These are phyloP conservation scores for Apophysomyces elegans DNA, from an alignment of 371 early-diverging fungal species.

Conservation along the genomic window DNA sequence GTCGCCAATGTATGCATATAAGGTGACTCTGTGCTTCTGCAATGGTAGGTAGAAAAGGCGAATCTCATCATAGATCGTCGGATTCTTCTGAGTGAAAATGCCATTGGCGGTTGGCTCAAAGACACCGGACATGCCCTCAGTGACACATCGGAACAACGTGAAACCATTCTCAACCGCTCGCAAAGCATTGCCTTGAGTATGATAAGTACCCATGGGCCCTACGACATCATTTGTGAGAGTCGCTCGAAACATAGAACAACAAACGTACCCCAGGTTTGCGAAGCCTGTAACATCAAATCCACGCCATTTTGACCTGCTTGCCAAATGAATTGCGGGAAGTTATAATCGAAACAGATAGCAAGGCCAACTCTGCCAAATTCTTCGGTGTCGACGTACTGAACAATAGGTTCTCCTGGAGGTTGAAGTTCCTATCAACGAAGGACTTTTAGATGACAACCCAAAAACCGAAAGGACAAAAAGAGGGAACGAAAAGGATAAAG, in stretches of 20 bases:
- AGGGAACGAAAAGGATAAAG: not conserved
- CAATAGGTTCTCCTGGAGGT: slow-evolving; percentile 42
- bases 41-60: slow-evolving; percentile 54
- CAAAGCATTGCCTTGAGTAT: slow-evolving; percentile 45
- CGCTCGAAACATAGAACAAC: not conserved
- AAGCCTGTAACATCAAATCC: slow-evolving; percentile 58
- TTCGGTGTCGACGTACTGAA: slow-evolving; percentile 50
- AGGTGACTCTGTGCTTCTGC: slow-evolving; percentile 41
- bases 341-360: slow-evolving; percentile 61
- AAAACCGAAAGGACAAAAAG: not conserved
- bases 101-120: slow-evolving; percentile 50
- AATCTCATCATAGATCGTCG: slow-evolving; percentile 40
- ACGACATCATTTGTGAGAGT: not conserved
- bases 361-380: slow-evolving; percentile 57
- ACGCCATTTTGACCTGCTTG: slow-evolving; percentile 54
- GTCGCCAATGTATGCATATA: slow-evolving; percentile 51
- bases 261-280: slow-evolving; percentile 58
- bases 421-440: slow-evolving; percentile 28
- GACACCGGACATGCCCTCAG: slow-evolving; percentile 56
- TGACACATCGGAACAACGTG: slow-evolving; percentile 55
- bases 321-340: slow-evolving; percentile 53
- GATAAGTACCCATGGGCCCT: slow-evolving; percentile 55
- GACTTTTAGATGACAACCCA: too few species aligned
- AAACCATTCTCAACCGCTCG: slow-evolving; percentile 63
- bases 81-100: slow-evolving; percentile 45